Evolutionary conservation across 1,284 basidiomycete genomes (phyloP), one percentile per base, ranked within the genome.

Genomic region (Pseudozyma flocculosa): DNA sequence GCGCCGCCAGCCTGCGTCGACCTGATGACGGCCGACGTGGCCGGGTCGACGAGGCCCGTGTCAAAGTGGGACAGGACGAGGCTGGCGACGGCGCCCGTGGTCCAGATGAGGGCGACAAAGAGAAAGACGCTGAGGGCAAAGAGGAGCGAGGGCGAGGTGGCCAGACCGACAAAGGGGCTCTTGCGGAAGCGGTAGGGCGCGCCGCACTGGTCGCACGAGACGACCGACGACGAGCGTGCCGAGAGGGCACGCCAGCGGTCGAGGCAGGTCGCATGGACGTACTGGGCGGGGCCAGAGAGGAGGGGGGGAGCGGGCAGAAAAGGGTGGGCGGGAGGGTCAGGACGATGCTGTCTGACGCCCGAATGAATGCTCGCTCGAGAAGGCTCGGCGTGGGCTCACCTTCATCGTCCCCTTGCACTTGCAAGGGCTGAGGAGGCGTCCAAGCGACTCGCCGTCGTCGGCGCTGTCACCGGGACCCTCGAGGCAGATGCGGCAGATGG

Each of bases 391-490:
- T n/a, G n/a, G n/a, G 13, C 43, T 17, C 43, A 37, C 43, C 32
- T 54, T 67, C 70, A 73, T 71, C n/a, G 72, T 72, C 13, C 72
- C 72, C n/a, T 59, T 54, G 51, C 72, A 74, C 22, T 54, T 47
- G 48, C 72, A 74, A 4, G 72, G 72, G 9, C 61, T 59, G 8
- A 69, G 43, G 11, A 69, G 50, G 1, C 67, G 57, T 26, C 62
- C 62, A 3, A 65, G 44, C 23, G 54, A 55, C 32, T 65, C 62
- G 26, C 58, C 62, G 13, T 48, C 54, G 15, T 41, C 46, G 8
- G 5, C n/a, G 23, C 24, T 15, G 23, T 17, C 26, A 4, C n/a
- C 15, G 3, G 46, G 46, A 4, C 46, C 46, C 14, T 61, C 60
- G 5, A 62, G 42, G n/a, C 60, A 62, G 34, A 62, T 62, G 15